Conservation (phyloP, 1,139 yeast species). For the Komagataea norvegica region DNA sequence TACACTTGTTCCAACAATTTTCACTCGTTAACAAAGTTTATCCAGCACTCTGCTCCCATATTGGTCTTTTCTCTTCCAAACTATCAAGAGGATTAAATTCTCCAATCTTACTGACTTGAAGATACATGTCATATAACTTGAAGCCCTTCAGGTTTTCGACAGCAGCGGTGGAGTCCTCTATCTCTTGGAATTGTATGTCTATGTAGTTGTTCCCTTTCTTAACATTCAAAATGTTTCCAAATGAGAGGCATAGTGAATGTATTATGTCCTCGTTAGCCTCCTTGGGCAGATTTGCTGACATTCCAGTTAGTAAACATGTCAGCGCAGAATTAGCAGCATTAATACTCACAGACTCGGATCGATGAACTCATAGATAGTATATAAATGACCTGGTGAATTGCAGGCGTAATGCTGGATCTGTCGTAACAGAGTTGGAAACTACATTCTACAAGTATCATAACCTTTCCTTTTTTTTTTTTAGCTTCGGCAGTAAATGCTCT, state of each 20-base stretch:
- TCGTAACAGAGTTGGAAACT: too few relatives aligned
- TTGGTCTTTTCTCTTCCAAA: slow-evolving; percentile 7
- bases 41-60: neutral
- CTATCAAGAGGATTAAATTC: slow-evolving; percentile 10
- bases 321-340: neutral
- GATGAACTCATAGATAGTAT: slow-evolving; percentile 13
- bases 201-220: slow-evolving; percentile 10
- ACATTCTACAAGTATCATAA: neutral
- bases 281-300: slow-evolving; percentile 27
- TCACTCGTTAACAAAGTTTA: too few relatives aligned
- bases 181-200: slow-evolving; percentile 27
- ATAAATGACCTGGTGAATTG: neutral
- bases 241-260: slow-evolving; percentile 27
- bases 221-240: slow-evolving; percentile 27
- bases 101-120: slow-evolving; percentile 22
- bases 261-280: slow-evolving; percentile 17
- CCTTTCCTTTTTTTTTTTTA: neutral
- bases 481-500: neutral
- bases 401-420: too few relatives aligned
- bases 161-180: slow-evolving; percentile 29
- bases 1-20: too few relatives aligned
- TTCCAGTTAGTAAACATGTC: neutral
- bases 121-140: slow-evolving; percentile 20
- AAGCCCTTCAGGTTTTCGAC: slow-evolving; percentile 30
- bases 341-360: slow-evolving; percentile 13